These are phyloP conservation scores for Amanita fuliginea DNA, from an alignment of 768 basidiomycete species.

Conservation along the genomic window DNA sequence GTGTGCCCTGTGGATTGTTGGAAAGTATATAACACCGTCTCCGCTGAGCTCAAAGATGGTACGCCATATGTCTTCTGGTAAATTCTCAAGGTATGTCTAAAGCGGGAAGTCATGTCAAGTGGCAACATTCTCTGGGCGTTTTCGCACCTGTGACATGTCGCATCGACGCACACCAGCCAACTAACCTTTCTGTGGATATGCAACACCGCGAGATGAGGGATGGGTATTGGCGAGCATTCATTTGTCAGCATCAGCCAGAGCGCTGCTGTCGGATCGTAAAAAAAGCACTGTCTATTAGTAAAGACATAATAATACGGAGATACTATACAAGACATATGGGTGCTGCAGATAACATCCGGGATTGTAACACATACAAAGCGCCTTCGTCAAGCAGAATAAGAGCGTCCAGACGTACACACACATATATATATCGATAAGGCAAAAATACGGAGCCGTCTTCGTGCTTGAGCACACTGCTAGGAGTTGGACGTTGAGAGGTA, in stretches of 20 bases:
- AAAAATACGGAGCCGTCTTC: slow-evolving; percentile 2
- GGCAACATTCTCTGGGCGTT: neutral
- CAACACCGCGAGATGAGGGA: neutral
- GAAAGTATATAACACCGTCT: neutral
- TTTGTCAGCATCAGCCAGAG: neutral
- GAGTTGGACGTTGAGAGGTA: slow-evolving; percentile 5
- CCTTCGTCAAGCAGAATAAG: slow-evolving; percentile 7
- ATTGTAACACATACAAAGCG: slow-evolving; percentile 9
- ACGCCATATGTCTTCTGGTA: slow-evolving; percentile 1
- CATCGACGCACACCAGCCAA: neutral
- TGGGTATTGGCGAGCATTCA: neutral
- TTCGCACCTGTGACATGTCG: neutral
- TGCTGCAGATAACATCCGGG: slow-evolving; percentile 19
- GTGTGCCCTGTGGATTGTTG: neutral
- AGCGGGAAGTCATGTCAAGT: neutral
- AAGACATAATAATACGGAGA: slow-evolving; percentile 48
- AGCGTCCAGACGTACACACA: neutral
- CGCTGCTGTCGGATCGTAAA: slow-evolving; percentile 16
- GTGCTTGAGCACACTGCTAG: slow-evolving; percentile 8
- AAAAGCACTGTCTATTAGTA: slow-evolving; percentile 35
- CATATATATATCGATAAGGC: slow-evolving; percentile 16
- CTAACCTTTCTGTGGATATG: neutral
- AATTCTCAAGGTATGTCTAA: neutral
- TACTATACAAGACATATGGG: slow-evolving; percentile 30
- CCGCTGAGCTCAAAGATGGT: neutral